Conservation (phyloP, 768 basidiomycete species). For the Suillus sp. region DNA sequence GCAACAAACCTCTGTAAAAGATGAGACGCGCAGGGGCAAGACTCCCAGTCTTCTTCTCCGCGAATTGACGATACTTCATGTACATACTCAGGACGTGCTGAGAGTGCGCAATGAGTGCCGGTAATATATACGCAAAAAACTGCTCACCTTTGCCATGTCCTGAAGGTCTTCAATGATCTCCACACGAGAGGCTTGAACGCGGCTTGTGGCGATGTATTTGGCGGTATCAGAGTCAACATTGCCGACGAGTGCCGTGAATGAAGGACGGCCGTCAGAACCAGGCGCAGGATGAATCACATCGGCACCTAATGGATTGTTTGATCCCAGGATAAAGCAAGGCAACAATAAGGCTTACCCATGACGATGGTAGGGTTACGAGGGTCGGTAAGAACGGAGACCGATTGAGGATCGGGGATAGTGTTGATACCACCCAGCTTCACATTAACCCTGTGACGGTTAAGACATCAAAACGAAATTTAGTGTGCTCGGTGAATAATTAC, state of each 20-base stretch:
- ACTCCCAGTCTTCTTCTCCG: slow-evolving; percentile 50
- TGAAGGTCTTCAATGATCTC: slow-evolving; percentile 78
- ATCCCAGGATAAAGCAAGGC: neutral
- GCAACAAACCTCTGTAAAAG: slow-evolving; percentile 66
- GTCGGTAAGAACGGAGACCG: slow-evolving; percentile 67
- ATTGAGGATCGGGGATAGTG: slow-evolving; percentile 68
- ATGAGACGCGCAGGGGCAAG: slow-evolving; percentile 67
- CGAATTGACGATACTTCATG: slow-evolving; percentile 53
- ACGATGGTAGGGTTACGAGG: slow-evolving; percentile 75
- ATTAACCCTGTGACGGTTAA: slow-evolving; percentile 56
- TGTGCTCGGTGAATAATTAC: slow-evolving; percentile 25
- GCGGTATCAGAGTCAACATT: slow-evolving; percentile 77
- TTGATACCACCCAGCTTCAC: slow-evolving; percentile 87
- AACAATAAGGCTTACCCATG: slow-evolving; percentile 53
- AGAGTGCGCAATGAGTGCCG: slow-evolving; percentile 17
- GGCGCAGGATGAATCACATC: slow-evolving; percentile 86
- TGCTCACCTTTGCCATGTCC: slow-evolving; percentile 59
- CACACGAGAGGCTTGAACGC: slow-evolving; percentile 65
- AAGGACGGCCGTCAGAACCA: slow-evolving; percentile 76
- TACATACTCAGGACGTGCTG: slow-evolving; percentile 61
- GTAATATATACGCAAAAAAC: slow-evolving; percentile 1
- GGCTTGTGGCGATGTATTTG: slow-evolving; percentile 65
- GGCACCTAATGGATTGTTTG: slow-evolving; percentile 50
- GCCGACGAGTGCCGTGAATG: slow-evolving; percentile 78
- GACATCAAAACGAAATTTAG: neutral